Base-by-base conservation (phyloP, 139 green algal species). In the Coelastrella sp. region DNA sequence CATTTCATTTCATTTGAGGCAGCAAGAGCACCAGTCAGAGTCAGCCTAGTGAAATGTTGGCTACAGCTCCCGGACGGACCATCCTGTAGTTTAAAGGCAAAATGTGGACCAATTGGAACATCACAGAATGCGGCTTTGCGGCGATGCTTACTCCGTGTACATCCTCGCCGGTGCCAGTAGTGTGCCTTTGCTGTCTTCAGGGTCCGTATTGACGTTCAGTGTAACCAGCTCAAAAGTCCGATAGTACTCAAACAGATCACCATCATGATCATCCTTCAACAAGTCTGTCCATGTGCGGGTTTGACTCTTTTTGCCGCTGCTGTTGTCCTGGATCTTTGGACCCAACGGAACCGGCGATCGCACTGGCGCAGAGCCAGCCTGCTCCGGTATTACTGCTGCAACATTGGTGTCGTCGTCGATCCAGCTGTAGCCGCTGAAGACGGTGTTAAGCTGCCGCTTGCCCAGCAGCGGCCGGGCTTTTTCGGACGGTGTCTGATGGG, bases 231-330 rank as follows among this genome's bases (percentile, higher is more conserved):
- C 81, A 2, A 83, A 90, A 9, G 71, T 94, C 73, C 84, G 90
- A 85, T 97, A 98, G 90, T 98, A 93, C 76, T 99, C 96, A 81
- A 99, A 98, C 87, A 97, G 80, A 38, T 93, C 86, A 66, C 92
- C 92, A 86, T 99, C 97, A 85, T 97, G 88, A 27, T 92, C 85
- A 74, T 98, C 93, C 85, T 93, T 79, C 35, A 86, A 35, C 63
- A 76, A 17, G 19, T 87, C 76, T 15, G 60, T 87, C 72, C 60
- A 84, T 4, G 78, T 84, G 40, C 78, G 60, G 41, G 62, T 75
- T 30, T 84, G 78, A 53, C 53, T 64, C 27, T 76, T 75, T 34
- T 84, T 84, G 60, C 78, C 78, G 78, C 23, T 48, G 27, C 40
- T 82, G 57, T 87, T 87, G 69, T 87, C 92, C 77, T 97, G 90